Conservation (phyloP, 768 basidiomycete species). For the Macrolepiota albuminosa region DNA sequence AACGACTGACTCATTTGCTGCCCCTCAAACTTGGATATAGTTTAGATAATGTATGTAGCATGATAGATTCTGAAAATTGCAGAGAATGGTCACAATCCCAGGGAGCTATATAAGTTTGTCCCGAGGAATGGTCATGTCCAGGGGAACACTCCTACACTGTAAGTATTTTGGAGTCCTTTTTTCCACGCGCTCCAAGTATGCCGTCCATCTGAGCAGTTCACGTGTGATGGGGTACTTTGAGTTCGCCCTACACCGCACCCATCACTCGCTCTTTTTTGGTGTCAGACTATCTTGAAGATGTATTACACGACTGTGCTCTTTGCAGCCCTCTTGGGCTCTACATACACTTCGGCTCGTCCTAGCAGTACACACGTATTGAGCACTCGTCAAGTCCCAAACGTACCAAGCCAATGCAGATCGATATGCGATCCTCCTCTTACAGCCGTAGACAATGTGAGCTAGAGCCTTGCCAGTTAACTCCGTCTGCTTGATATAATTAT, state of each 20-base stretch:
- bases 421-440: conserved; percentile 26
- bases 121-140: too few relatives aligned
- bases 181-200: too few relatives aligned
- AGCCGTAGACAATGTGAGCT: conserved; percentile 16
- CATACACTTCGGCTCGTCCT: neutral
- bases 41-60: too few relatives aligned
- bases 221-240: neutral
- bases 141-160: too few relatives aligned
- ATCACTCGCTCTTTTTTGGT: too few relatives aligned
- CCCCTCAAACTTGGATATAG: too few relatives aligned
- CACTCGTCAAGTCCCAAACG: conserved; percentile 19
- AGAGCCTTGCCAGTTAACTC: neutral
- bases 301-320: too few relatives aligned
- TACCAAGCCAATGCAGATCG: conserved; percentile 28
- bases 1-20: too few relatives aligned
- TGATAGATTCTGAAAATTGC: too few relatives aligned
- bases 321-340: neutral
- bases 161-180: too few relatives aligned
- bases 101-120: too few relatives aligned
- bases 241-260: neutral
- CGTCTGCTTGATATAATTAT: neutral
- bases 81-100: too few relatives aligned
- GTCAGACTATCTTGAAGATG: neutral
- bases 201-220: neutral
- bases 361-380: neutral